Base-by-base conservation (phyloP, 306 rosid species). In the Cicer arietinum region DNA sequence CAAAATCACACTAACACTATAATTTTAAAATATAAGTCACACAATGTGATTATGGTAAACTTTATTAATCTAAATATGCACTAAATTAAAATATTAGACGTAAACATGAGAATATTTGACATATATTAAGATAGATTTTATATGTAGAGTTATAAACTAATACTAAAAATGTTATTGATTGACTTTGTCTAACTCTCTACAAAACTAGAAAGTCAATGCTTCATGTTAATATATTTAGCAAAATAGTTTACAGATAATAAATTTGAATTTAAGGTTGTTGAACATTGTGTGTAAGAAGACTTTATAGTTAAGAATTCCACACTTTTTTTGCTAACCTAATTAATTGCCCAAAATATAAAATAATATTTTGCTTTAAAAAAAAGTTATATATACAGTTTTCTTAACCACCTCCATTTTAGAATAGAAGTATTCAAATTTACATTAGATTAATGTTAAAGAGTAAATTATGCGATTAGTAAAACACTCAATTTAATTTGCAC, bases 241-340 rank as follows among this genome's bases (percentile, higher is more conserved):
- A 66, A 84, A 74, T 79, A 78, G 70, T 77, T 25, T 69, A 64
- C 90, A 65, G 77, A 56, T 74, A 79, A 61, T 67, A 51, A 68
- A 8, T 78, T 67, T 50, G 52, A 51, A 68, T 60, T 82, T 78
- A 61, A 60, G 45, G 68, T 43, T 10, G 61, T 65, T 67, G 50
- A 81, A 58, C 40, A 71, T 37, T 69, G 43, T 30, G 35, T 30
- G 4, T 62, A 48, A n/a, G 5, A 16, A 43, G 11, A 43, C 18
- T 16, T 48, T 52, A 35, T 60, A 51, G 22, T 43, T 17, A 77
- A 54, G 51, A 77, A 67, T 48, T 62, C 12, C 25, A 44, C 16
- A 13, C 13, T 50, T 74, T 74, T 42, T 8, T 54, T 30, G 35
- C 52, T 6, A 43, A 18, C 37, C 48, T 46, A 8, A 14, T 9